Conservation (phyloP, 2,329 filamentous ascomycete genomes). For the Ascosphaera aggregata region DNA sequence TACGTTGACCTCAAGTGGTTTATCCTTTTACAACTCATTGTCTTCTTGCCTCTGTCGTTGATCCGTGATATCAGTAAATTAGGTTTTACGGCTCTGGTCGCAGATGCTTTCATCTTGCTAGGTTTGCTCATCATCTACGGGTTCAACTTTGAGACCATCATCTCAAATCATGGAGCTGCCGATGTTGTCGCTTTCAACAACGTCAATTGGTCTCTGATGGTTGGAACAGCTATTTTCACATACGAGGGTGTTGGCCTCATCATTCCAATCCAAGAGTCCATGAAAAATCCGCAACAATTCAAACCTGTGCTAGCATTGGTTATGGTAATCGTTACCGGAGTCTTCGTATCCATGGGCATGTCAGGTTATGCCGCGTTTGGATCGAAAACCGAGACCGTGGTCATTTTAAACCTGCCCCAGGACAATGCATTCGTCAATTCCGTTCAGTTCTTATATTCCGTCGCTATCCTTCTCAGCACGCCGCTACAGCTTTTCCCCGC, state of each 20-base stretch:
- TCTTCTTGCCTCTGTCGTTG: slow-evolving; percentile 84
- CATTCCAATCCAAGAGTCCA: slow-evolving; percentile 94
- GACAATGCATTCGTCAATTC: slow-evolving; percentile 87
- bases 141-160: slow-evolving; percentile 73
- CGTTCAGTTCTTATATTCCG: slow-evolving; percentile 91
- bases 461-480: slow-evolving; percentile 88
- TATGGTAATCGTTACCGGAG: slow-evolving; percentile 82
- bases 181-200: slow-evolving; percentile 84
- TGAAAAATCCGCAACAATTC: slow-evolving; percentile 80
- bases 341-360: slow-evolving; percentile 81
- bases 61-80: slow-evolving; percentile 95
- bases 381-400: slow-evolving; percentile 84
- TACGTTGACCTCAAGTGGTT: slow-evolving; percentile 71
- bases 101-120: slow-evolving; percentile 82
- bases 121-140: slow-evolving; percentile 89
- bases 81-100: slow-evolving; percentile 78
- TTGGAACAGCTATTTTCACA: slow-evolving; percentile 96
- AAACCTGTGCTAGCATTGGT: slow-evolving; percentile 67
- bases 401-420: slow-evolving; percentile 87
- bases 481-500: slow-evolving; percentile 94
- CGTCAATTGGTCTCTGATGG: slow-evolving; percentile 88
- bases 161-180: slow-evolving; percentile 41
- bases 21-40: slow-evolving; percentile 83
- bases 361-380: slow-evolving; percentile 93
- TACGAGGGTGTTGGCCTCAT: slow-evolving; percentile 96